Percentiles rank a stretch among this genome's conserved stretches.
Conservation (phyloP, 2,329 filamentous ascomycete species). For the Ceratocystis variospora region DNA sequence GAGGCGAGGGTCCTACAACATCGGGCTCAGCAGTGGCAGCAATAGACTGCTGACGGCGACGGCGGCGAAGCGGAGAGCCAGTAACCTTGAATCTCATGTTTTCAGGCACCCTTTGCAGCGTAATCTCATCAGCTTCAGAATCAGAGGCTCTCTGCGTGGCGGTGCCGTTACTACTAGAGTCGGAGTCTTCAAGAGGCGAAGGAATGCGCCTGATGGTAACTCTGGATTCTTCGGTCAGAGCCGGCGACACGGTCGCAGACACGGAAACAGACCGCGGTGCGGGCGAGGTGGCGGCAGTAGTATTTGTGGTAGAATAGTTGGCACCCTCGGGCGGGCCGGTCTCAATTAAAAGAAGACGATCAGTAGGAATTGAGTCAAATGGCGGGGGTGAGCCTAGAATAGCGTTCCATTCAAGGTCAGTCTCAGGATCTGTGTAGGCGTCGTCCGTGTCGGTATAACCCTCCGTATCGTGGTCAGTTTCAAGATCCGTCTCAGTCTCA, state of each 20-base stretch:
- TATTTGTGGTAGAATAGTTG: constrained; percentile 12
- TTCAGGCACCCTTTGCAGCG: not conserved
- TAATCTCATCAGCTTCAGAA: not conserved
- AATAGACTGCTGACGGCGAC: not conserved
- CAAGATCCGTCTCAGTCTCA: not conserved
- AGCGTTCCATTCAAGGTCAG: constrained; percentile 13
- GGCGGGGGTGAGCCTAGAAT: constrained; percentile 1
- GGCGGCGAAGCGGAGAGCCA: not conserved
- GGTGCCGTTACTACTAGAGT: constrained; percentile 4
- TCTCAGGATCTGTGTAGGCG: constrained; percentile 8
- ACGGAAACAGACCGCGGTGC: not conserved
- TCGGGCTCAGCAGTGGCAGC: not conserved
- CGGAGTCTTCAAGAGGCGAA: constrained; percentile 11
- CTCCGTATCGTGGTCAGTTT: not conserved
- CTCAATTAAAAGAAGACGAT: not conserved
- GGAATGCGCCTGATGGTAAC: constrained; percentile 15
- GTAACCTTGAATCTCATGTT: not conserved
- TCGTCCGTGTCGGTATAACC: constrained; percentile 2
- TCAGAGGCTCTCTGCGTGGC: not conserved
- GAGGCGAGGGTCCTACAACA: no score
- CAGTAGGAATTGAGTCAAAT: not conserved
- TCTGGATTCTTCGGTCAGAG: constrained; percentile 13
- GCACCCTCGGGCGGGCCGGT: constrained; percentile 2
- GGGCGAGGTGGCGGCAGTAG: not conserved
- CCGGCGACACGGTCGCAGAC: constrained; percentile 6